phyloP scores from a whole-genome alignment of 139 green algal genomes.

The Picochlorum sp. region DNA sequence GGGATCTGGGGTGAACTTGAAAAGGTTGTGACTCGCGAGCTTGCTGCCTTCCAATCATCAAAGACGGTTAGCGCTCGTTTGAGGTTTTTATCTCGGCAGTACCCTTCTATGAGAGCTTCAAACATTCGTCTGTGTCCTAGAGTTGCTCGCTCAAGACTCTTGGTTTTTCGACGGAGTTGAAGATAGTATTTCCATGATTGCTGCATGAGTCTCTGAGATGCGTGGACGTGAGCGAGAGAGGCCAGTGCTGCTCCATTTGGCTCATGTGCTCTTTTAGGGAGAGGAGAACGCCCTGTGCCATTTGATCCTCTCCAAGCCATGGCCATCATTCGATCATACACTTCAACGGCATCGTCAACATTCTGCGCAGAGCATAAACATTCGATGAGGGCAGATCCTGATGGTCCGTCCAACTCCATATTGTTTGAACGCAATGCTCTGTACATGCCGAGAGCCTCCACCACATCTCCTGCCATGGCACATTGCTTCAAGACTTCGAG shows the following conservation, averaged over 20 bases:
- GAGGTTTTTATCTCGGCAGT: slow-evolving; percentile 24
- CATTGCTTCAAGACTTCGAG: slow-evolving; percentile 35
- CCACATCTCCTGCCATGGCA: slow-evolving; percentile 15
- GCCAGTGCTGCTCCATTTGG: slow-evolving; percentile 27
- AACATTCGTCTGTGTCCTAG: slow-evolving; percentile 34
- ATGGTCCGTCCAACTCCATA: slow-evolving; percentile 14
- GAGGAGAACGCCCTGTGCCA: not conserved
- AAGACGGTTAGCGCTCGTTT: slow-evolving; percentile 39
- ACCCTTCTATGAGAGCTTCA: slow-evolving; percentile 38
- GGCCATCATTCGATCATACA: slow-evolving; percentile 39
- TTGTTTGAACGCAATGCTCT: slow-evolving; percentile 19
- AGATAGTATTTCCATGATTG: slow-evolving; percentile 31
- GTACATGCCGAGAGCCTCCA: slow-evolving; percentile 4
- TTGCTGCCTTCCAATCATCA: slow-evolving; percentile 48
- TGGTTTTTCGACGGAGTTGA: slow-evolving; percentile 23
- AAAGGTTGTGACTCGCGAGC: not conserved
- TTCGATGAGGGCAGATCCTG: slow-evolving; percentile 43
- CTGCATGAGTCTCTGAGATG: slow-evolving; percentile 14
- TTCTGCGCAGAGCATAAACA: slow-evolving; percentile 36
- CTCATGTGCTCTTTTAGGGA: slow-evolving; percentile 27
- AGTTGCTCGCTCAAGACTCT: slow-evolving; percentile 8
- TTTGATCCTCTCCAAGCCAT: slow-evolving; percentile 9
- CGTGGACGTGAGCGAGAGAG: slow-evolving; percentile 27
- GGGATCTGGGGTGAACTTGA: too few relatives aligned
- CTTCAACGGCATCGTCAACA: slow-evolving; percentile 23